These are phyloP conservation scores for Ogataea henricii DNA, from an alignment of 805 yeast genomes.

Conservation along the genomic window DNA sequence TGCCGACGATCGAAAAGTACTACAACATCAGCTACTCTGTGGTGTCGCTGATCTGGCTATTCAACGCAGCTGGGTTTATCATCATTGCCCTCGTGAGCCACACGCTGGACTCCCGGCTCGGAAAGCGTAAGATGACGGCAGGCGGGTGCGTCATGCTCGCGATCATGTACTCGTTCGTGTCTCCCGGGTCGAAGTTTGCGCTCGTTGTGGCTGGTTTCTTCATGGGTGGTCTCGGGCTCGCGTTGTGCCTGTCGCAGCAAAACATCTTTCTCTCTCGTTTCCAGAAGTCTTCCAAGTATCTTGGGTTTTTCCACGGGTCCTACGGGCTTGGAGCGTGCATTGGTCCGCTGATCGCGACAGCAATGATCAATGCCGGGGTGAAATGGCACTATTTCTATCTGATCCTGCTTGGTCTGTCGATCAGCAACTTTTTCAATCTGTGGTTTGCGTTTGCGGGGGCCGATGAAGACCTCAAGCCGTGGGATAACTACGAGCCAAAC, in stretches of 20 bases:
- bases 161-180: slow-evolving; percentile 47
- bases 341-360: slow-evolving; percentile 65
- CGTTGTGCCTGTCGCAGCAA: slow-evolving; percentile 49
- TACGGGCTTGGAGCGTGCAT: slow-evolving; percentile 76
- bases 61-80: slow-evolving; percentile 58
- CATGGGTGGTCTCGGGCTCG: slow-evolving; percentile 61
- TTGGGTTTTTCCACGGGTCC: slow-evolving; percentile 66
- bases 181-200: slow-evolving; percentile 51
- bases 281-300: slow-evolving; percentile 54
- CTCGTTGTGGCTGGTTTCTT: slow-evolving; percentile 51
- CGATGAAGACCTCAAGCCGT: slow-evolving; percentile 45
- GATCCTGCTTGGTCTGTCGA: slow-evolving; percentile 46
- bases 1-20: slow-evolving; percentile 53
- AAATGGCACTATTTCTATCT: slow-evolving; percentile 56
- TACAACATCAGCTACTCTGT: slow-evolving; percentile 51
- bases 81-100: slow-evolving; percentile 52
- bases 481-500: slow-evolving; percentile 34
- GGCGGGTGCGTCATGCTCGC: slow-evolving; percentile 41
- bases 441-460: slow-evolving; percentile 51
- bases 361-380: slow-evolving; percentile 50
- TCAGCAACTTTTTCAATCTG: slow-evolving; percentile 37
- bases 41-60: slow-evolving; percentile 61
- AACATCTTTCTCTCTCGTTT: slow-evolving; percentile 54
- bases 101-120: slow-evolving; percentile 42
- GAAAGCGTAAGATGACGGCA: slow-evolving; percentile 41